phyloP scores from a whole-genome alignment of 2,329 filamentous ascomycete species.

The Talaromyces sp. region DNA sequence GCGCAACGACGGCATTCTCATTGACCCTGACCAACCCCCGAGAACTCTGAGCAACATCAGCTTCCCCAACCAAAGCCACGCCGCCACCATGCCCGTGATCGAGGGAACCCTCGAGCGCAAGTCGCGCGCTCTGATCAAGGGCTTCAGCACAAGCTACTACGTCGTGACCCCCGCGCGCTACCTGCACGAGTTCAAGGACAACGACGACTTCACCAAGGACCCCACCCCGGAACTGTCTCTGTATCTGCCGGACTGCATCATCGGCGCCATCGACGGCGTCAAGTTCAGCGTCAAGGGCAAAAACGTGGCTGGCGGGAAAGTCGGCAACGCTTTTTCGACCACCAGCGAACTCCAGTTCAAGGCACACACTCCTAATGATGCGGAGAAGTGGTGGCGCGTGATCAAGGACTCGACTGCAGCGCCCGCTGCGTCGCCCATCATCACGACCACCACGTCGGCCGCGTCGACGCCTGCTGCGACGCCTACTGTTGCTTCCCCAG shows the following conservation, averaged over 20 bases:
- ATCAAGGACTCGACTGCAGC: constrained; percentile 43
- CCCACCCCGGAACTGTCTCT: constrained; percentile 75
- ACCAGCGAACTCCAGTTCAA: constrained; percentile 80
- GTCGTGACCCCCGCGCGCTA: constrained; percentile 84
- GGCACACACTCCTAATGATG: constrained; percentile 73
- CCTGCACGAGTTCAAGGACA: constrained; percentile 94
- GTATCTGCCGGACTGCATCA: constrained; percentile 82
- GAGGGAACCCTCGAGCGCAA: constrained; percentile 88
- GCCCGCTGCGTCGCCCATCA: constrained; percentile 2
- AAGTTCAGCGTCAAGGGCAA: constrained; percentile 97
- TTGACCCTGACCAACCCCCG: constrained; percentile 70
- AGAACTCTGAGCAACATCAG: constrained; percentile 67
- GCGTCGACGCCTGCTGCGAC: not conserved
- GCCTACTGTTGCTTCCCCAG: not conserved
- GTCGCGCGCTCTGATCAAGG: constrained; percentile 74
- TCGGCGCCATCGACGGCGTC: constrained; percentile 66
- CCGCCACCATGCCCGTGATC: constrained; percentile 72
- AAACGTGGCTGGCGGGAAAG: constrained; percentile 69
- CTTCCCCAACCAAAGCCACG: constrained; percentile 87
- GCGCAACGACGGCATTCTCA: constrained; percentile 66
- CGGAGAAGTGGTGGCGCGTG: constrained; percentile 77
- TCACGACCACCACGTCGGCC: not conserved
- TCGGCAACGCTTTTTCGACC: constrained; percentile 76
- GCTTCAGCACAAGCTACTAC: constrained; percentile 78
- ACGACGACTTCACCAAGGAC: constrained; percentile 61